Conservation (phyloP, 129 eudicot genomes). For the Calendula officinalis region DNA sequence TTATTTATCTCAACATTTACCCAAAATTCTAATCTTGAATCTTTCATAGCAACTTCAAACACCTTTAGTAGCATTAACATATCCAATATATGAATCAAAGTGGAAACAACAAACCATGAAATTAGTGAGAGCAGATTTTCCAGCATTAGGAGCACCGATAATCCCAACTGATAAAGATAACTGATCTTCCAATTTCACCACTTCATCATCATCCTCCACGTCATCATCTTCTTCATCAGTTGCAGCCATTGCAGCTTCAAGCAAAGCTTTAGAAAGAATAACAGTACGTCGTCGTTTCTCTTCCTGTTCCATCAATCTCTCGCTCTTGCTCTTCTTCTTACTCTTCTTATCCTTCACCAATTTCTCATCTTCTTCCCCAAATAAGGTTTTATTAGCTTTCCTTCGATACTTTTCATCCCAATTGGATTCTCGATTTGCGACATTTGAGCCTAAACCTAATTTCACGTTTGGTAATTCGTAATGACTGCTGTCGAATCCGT, state of each 20-base stretch:
- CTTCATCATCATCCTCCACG: conserved; percentile 26
- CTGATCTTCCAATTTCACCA: conserved; percentile 81
- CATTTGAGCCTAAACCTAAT: conserved; percentile 12
- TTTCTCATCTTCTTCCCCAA: conserved; percentile 47
- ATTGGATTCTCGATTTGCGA: conserved; percentile 16
- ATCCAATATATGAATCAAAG: background rate
- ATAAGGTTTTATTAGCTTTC: conserved; percentile 49
- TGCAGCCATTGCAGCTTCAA: conserved; percentile 57
- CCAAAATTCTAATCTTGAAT: too few relatives aligned
- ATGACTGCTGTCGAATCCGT: conserved; percentile 60
- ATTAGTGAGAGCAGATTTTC: conserved; percentile 90
- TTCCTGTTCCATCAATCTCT: conserved; percentile 47
- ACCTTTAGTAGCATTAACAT: background rate
- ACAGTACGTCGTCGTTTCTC: conserved; percentile 46
- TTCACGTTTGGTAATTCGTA: conserved; percentile 40
- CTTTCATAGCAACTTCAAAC: too few relatives aligned
- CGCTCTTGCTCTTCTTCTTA: conserved; percentile 22
- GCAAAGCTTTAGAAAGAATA: conserved; percentile 50
- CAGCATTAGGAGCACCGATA: conserved; percentile 97
- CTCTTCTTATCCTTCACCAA: conserved; percentile 22
- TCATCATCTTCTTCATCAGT: conserved; percentile 47
- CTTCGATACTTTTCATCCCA: conserved; percentile 78
- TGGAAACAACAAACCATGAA: conserved; percentile 49
- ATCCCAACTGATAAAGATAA: conserved; percentile 80
- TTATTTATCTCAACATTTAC: too few relatives aligned